Evolutionary conservation across 106 monocot species (phyloP).

Genomic region (Dioscorea alata): DNA sequence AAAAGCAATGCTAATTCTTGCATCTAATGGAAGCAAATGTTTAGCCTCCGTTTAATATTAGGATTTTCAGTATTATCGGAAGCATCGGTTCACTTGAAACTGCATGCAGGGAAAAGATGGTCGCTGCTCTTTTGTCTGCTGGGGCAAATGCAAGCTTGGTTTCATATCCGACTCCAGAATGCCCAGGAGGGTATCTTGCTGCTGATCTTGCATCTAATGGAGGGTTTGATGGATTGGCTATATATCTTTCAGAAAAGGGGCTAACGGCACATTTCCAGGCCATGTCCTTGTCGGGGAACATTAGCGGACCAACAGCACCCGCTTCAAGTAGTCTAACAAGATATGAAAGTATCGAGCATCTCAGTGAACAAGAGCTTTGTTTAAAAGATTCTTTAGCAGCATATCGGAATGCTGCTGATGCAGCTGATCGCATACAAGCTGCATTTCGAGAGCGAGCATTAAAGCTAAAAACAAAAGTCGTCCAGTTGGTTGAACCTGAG

Average conservation of each 20-base stretch:
- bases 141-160: constrained; percentile 96
- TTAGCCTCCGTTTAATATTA: too few species aligned
- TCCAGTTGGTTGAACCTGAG: constrained; percentile 52
- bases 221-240: constrained; percentile 83
- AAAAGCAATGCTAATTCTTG: too few species aligned
- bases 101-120: constrained; percentile 76
- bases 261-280: constrained; percentile 82
- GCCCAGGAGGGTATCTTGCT: constrained; percentile 72
- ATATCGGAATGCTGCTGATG: constrained; percentile 91
- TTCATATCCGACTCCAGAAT: constrained; percentile 70
- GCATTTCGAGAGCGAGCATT: constrained; percentile 79
- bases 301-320: constrained; percentile 4
- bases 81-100: background rate
- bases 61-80: too few species aligned
- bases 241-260: constrained; percentile 86
- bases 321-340: constrained; percentile 12
- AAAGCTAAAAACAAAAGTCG: constrained; percentile 65
- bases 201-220: constrained; percentile 75
- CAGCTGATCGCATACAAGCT: constrained; percentile 73
- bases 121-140: constrained; percentile 79
- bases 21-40: too few species aligned
- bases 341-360: constrained; percentile 25
- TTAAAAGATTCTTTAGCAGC: constrained; percentile 91
- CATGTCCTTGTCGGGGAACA: constrained; percentile 67
- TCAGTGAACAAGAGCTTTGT: constrained; percentile 76